Conservation (phyloP, 2,329 filamentous ascomycete genomes). For the Alternaria metachromatica region DNA sequence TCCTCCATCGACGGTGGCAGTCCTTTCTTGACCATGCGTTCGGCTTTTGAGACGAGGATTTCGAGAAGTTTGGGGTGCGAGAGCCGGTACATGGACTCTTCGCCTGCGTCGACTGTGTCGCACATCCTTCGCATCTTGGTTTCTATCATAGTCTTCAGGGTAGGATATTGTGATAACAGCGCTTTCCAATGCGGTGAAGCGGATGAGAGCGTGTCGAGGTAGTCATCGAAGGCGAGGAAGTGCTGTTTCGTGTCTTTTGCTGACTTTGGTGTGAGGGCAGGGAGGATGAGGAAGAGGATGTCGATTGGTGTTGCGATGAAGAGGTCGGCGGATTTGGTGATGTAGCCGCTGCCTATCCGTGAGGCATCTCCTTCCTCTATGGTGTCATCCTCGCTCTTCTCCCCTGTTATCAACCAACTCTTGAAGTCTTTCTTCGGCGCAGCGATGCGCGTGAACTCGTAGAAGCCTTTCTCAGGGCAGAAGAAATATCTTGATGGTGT, state of each 20-base stretch:
- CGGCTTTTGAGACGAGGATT: conserved; percentile 74
- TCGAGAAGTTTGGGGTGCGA: conserved; percentile 73
- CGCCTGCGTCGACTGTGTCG: conserved; percentile 81
- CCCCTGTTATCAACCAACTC: conserved; percentile 60
- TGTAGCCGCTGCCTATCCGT: conserved; percentile 53
- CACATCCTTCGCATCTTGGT: conserved; percentile 73
- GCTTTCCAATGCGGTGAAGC: conserved; percentile 65
- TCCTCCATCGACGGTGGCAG: conserved; percentile 85
- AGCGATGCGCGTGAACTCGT: conserved; percentile 66
- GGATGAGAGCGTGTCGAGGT: conserved; percentile 68
- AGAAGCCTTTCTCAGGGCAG: conserved; percentile 64
- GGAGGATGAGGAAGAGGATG: conserved; percentile 81
- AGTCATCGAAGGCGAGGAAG: conserved; percentile 74
- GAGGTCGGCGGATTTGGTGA: conserved; percentile 74
- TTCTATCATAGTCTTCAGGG: conserved; percentile 59
- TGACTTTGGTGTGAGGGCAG: conserved; percentile 65
- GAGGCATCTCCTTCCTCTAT: conserved; percentile 1
- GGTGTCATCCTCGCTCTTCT: conserved; percentile 12
- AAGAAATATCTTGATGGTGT: conserved; percentile 62
- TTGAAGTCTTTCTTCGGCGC: conserved; percentile 58
- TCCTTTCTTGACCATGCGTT: conserved; percentile 66
- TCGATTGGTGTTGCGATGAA: conserved; percentile 85
- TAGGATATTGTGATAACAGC: conserved; percentile 57
- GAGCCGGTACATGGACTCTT: conserved; percentile 84
- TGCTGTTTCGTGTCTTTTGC: conserved; percentile 63